These are phyloP conservation scores for Amphibolis antarctica DNA, from an alignment of 106 monocot species.

Conservation along the genomic window DNA sequence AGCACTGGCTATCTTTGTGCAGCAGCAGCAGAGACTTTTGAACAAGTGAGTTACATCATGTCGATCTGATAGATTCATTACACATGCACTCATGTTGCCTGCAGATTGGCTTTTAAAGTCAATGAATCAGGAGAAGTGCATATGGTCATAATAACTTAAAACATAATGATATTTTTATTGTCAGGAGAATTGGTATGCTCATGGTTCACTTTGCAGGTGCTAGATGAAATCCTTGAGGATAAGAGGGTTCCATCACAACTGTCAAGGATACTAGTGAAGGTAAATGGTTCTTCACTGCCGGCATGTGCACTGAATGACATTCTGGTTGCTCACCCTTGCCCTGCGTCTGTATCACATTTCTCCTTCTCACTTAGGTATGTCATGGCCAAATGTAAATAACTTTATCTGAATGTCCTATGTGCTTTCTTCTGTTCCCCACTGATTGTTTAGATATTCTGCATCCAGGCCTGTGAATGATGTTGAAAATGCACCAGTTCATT, in stretches of 20 bases:
- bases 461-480: conserved; percentile 34
- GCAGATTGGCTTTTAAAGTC: background rate
- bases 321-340: conserved; percentile 75
- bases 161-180: background rate
- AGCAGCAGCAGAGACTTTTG: conserved; percentile 64
- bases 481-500: conserved; percentile 26
- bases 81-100: background rate
- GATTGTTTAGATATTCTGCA: background rate
- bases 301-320: conserved; percentile 73
- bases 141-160: background rate
- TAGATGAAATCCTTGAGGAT: conserved; percentile 70
- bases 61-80: background rate
- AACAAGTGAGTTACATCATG: conserved; percentile 35
- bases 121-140: background rate
- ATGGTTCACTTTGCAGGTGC: conserved; percentile 29
- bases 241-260: conserved; percentile 43
- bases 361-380: conserved; percentile 88
- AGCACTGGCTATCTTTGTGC: conserved; percentile 97
- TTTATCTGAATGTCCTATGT: background rate
- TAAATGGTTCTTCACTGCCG: conserved; percentile 41
- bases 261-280: conserved; percentile 50
- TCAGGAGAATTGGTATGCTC: background rate
- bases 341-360: conserved; percentile 88
- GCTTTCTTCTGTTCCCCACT: background rate
- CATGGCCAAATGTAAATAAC: background rate